Percentiles rank a stretch among this genome's conserved stretches.
Evolutionary conservation across 129 eudicot species (phyloP).

Genomic region (Flaveria sonorensis): DNA sequence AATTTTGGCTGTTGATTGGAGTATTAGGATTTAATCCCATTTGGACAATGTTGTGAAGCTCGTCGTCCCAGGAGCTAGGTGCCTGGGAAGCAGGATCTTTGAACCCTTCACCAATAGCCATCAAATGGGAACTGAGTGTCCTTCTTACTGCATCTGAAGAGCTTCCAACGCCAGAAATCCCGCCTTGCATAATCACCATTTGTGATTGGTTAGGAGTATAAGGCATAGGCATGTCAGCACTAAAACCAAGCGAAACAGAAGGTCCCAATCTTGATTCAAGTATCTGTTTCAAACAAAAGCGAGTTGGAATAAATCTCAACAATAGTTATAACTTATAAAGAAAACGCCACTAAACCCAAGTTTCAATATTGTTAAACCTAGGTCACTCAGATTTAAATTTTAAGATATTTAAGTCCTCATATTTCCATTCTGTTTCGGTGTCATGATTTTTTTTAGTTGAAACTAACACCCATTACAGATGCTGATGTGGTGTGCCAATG

Average conservation of each 20-base stretch:
- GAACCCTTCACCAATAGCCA: conserved; percentile 51
- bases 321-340: background rate
- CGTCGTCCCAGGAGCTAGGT: conserved; percentile 79
- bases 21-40: conserved; percentile 61
- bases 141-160: conserved; percentile 65
- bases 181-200: conserved; percentile 51
- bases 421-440: too few relatives aligned
- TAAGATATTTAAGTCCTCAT: too few relatives aligned
- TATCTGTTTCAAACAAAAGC: conserved; percentile 39
- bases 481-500: too few relatives aligned
- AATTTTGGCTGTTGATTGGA: conserved; percentile 59
- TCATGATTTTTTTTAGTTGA: too few relatives aligned
- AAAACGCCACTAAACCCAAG: background rate
- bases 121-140: conserved; percentile 57
- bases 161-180: conserved; percentile 53
- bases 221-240: conserved; percentile 58
- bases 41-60: conserved; percentile 78
- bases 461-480: too few relatives aligned
- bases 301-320: background rate
- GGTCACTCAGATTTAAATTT: background rate
- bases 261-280: conserved; percentile 61
- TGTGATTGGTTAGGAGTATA: conserved; percentile 57
- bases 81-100: conserved; percentile 70
- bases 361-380: background rate
- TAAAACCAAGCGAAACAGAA: conserved; percentile 61